phyloP scores from a whole-genome alignment of 805 yeast genomes.

The Hanseniaspora guilliermondii region DNA sequence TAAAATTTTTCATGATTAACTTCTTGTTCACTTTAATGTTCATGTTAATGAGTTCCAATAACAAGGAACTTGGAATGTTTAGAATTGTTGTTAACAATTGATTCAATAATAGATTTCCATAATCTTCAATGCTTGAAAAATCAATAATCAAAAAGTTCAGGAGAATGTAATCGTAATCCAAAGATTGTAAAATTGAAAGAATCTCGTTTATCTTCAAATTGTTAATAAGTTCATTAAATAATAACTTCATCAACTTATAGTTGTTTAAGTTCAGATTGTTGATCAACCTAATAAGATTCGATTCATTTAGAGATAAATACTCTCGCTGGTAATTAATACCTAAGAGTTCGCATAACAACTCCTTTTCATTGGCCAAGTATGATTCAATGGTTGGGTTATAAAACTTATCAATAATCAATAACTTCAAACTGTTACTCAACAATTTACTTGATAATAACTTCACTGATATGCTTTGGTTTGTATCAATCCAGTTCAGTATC shows the following conservation, averaged over 20 bases:
- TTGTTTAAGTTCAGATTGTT: conserved; percentile 6
- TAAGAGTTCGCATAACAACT: not conserved
- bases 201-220: conserved; percentile 10
- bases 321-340: conserved; percentile 1
- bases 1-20: conserved; percentile 1
- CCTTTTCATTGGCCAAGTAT: conserved; percentile 1
- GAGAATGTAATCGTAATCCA: conserved; percentile 5
- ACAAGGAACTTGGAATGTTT: not conserved
- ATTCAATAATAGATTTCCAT: conserved; percentile 8
- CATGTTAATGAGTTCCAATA: conserved; percentile 4
- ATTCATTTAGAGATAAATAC: conserved; percentile 6
- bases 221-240: conserved; percentile 8
- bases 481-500: not conserved
- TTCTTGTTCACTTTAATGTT: conserved; percentile 3
- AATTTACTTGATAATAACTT: not conserved
- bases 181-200: not conserved
- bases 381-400: not conserved
- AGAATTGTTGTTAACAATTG: conserved; percentile 1
- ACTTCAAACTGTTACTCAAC: not conserved
- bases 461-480: not conserved
- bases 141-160: conserved; percentile 5
- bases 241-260: conserved; percentile 2
- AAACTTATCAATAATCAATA: not conserved
- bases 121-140: conserved; percentile 12
- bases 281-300: conserved; percentile 5